Percentiles rank a stretch among this genome's conserved stretches.
phyloP scores from a whole-genome alignment of 495 filamentous ascomycete species.

The Xylaria cubensis region DNA sequence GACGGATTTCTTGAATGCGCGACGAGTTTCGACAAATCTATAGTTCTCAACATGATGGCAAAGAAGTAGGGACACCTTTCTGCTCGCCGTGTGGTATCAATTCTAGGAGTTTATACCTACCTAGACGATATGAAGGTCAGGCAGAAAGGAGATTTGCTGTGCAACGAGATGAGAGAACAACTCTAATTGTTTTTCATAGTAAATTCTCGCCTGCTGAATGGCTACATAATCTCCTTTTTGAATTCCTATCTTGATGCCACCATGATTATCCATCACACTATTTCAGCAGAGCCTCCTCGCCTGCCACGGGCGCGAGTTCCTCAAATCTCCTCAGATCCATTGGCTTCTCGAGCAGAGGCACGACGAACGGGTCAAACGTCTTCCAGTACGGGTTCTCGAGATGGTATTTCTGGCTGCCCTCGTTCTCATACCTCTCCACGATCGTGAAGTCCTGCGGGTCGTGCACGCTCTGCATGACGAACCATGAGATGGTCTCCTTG shows the following conservation, averaged over 20 bases:
- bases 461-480: conserved; percentile 68
- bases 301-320: conserved; percentile 58
- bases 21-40: neutral
- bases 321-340: conserved; percentile 70
- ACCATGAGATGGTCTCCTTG: conserved; percentile 71
- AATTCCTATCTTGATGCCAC: neutral
- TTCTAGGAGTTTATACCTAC: neutral
- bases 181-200: neutral
- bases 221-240: neutral
- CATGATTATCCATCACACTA: neutral
- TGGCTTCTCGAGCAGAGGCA: conserved; percentile 66
- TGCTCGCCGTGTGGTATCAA: neutral
- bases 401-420: conserved; percentile 66
- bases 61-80: conserved; percentile 27
- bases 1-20: neutral
- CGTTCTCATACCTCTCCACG: conserved; percentile 70
- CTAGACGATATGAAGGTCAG: neutral
- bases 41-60: neutral
- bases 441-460: conserved; percentile 72
- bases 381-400: conserved; percentile 73
- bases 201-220: neutral
- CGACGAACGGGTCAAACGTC: conserved; percentile 71
- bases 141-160: neutral
- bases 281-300: conserved; percentile 46
- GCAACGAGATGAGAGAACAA: neutral